Percentiles rank a stretch among this genome's conserved stretches.
phyloP scores from a whole-genome alignment of 805 yeast species.

The Candida jianshihensis region DNA sequence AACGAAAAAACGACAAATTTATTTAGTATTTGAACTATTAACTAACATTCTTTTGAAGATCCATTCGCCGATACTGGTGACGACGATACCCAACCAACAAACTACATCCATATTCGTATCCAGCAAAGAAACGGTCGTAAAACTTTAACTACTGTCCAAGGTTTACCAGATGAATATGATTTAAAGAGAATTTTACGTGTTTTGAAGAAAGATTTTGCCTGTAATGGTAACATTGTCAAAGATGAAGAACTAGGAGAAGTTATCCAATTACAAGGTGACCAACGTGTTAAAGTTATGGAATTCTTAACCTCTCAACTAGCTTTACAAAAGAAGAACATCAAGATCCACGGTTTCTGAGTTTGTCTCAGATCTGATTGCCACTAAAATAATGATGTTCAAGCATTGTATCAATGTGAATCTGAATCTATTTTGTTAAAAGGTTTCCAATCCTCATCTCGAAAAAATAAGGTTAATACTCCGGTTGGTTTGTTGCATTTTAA shows the following conservation, averaged over 20 bases:
- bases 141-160: constrained; percentile 97
- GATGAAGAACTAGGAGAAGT: constrained; percentile 96
- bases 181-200: constrained; percentile 89
- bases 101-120: constrained; percentile 96
- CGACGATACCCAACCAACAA: constrained; percentile 93
- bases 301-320: constrained; percentile 82
- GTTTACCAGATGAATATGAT: constrained; percentile 92
- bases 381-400: no score
- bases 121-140: constrained; percentile 99
- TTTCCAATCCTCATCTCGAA: no score
- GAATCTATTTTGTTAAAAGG: not conserved
- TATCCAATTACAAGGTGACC: constrained; percentile 98
- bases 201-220: constrained; percentile 95
- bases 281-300: constrained; percentile 92
- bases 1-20: not conserved
- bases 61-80: constrained; percentile 99
- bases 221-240: constrained; percentile 96
- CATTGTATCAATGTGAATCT: no score
- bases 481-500: no score
- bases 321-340: constrained; percentile 91
- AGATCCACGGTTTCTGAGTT: constrained; percentile 90
- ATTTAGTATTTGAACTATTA: not conserved
- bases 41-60: constrained; percentile 36
- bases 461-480: no score
- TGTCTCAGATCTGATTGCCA: no score